A percentile compares a stretch with the other conserved stretches of the same genome.
Evolutionary conservation across 768 basidiomycete species (phyloP).

Genomic region (Clathrus columnatus): DNA sequence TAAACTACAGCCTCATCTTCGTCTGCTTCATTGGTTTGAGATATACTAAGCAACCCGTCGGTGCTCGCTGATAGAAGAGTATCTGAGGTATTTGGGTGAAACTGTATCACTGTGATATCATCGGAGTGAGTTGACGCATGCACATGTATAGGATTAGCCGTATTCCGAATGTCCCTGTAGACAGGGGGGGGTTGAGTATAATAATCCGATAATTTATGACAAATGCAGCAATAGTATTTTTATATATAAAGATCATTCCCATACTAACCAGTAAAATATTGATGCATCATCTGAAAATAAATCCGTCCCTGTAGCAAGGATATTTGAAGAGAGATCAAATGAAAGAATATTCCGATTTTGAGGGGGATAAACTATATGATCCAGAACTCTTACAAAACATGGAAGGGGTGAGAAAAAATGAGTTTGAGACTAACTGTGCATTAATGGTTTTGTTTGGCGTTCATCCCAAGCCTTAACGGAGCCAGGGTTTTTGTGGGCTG

Average conservation of each 20-base stretch:
- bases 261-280: slow-evolving; percentile 70
- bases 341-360: slow-evolving; percentile 41
- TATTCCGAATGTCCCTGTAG: slow-evolving; percentile 76
- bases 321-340: slow-evolving; percentile 56
- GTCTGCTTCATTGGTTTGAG: slow-evolving; percentile 64
- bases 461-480: slow-evolving; percentile 70
- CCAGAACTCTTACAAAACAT: not conserved
- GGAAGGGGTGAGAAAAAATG: not conserved
- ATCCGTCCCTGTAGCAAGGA: slow-evolving; percentile 78
- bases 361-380: slow-evolving; percentile 3
- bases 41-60: slow-evolving; percentile 72
- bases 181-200: not conserved
- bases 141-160: slow-evolving; percentile 56
- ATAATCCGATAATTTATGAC: not conserved
- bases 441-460: slow-evolving; percentile 37
- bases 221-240: too few relatives aligned
- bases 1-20: slow-evolving; percentile 80
- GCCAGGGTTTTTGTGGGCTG: slow-evolving; percentile 67
- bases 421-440: slow-evolving; percentile 47
- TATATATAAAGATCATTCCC: not conserved
- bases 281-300: slow-evolving; percentile 73
- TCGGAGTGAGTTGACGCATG: slow-evolving; percentile 89
- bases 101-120: slow-evolving; percentile 75
- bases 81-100: slow-evolving; percentile 33
- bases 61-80: slow-evolving; percentile 73